Percentiles rank a stretch among this genome's conserved stretches.
Conservation (phyloP, 495 filamentous ascomycete species). For the Xylaria flabelliformis region DNA sequence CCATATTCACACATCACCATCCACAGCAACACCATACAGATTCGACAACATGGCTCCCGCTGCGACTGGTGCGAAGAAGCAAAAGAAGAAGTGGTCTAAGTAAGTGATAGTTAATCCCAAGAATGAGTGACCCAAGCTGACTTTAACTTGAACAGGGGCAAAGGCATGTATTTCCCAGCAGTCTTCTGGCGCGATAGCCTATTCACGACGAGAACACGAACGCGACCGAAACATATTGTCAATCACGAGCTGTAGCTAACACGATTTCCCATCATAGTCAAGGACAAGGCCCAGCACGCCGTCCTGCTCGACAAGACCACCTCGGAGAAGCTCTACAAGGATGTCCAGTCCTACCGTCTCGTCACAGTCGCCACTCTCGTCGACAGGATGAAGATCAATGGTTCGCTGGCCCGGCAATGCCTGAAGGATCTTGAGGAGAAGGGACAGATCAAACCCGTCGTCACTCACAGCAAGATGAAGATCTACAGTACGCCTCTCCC, state of each 20-base stretch:
- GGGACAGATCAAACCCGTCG: conserved; percentile 98
- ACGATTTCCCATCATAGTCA: conserved; percentile 67
- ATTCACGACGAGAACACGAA: conserved; percentile 19
- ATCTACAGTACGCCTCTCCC: conserved; percentile 90
- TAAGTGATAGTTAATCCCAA: conserved; percentile 42
- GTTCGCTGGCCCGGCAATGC: conserved; percentile 87
- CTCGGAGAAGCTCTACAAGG: conserved; percentile 93
- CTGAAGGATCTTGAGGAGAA: conserved; percentile 95
- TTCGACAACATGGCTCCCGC: conserved; percentile 71
- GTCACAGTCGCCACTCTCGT: conserved; percentile 98
- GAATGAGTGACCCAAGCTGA: conserved; percentile 28
- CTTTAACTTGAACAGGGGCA: conserved; percentile 39
- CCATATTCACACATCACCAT: conserved; percentile 43
- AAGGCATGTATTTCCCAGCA: conserved; percentile 36
- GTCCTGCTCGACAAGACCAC: conserved; percentile 79
- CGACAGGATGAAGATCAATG: conserved; percentile 99
- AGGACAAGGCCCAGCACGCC: conserved; percentile 99
- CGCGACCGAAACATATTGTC: conserved; percentile 15
- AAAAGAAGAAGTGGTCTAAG: conserved; percentile 99
- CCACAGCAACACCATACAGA: conserved; percentile 52
- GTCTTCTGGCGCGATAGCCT: not conserved
- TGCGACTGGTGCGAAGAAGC: conserved; percentile 90
- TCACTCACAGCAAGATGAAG: conserved; percentile 93
- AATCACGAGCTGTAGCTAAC: conserved; percentile 32
- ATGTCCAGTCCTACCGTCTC: conserved; percentile 99